phyloP scores from a whole-genome alignment of 1,284 basidiomycete species.

The Fomitopsis pinicola region DNA sequence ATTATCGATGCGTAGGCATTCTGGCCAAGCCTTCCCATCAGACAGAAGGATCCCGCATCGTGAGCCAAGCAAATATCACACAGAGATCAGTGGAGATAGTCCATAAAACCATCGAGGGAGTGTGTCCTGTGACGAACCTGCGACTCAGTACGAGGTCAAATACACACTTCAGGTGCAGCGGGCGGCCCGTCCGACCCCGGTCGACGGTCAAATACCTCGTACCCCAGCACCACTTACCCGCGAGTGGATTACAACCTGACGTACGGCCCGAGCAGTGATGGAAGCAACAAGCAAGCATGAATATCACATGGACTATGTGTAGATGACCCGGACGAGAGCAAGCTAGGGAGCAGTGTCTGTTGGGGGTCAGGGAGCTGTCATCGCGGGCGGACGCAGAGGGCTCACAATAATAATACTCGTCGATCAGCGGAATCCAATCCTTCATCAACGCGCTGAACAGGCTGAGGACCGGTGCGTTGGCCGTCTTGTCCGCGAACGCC shows the following conservation, averaged over 20 bases:
- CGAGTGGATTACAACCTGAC: background rate
- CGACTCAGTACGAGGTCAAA: too few species aligned
- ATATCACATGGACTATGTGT: conserved; percentile 3
- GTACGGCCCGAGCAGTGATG: background rate
- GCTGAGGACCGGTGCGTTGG: conserved; percentile 68
- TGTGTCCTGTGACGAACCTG: too few species aligned
- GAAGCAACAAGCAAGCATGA: conserved; percentile 1
- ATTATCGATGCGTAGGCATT: background rate
- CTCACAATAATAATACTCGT: conserved; percentile 95
- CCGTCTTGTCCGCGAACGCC: conserved; percentile 52
- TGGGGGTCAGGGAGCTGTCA: background rate
- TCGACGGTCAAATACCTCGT: background rate
- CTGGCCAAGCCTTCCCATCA: too few species aligned
- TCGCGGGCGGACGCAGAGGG: background rate
- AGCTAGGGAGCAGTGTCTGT: conserved; percentile 37
- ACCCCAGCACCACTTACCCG: background rate
- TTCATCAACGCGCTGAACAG: conserved; percentile 74
- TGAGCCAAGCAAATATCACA: background rate
- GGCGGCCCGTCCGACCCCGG: background rate
- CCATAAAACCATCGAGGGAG: background rate
- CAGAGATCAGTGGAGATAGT: background rate
- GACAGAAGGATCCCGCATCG: too few species aligned
- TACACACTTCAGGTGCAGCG: background rate
- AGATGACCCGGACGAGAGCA: background rate
- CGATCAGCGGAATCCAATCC: conserved; percentile 91